Conservation (phyloP, 805 yeast genomes). For the Saccharomyces paradoxus region DNA sequence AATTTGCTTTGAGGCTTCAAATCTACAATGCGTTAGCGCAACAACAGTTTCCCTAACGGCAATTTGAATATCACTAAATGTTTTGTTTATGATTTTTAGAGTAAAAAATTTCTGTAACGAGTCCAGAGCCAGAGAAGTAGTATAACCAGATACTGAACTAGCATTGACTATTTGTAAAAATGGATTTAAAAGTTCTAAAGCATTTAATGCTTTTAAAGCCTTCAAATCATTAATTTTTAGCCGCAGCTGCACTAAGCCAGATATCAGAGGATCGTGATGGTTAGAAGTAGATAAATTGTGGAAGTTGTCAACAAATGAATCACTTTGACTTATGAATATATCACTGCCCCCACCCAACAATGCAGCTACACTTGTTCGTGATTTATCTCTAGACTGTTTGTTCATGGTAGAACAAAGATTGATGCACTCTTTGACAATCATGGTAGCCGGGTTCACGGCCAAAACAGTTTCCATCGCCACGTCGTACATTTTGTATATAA, state of each 20-base stretch:
- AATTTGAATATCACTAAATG: constrained; percentile 55
- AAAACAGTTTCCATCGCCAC: background rate
- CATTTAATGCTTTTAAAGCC: constrained; percentile 50
- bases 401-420: constrained; percentile 83
- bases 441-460: constrained; percentile 68
- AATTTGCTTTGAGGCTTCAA: constrained; percentile 88
- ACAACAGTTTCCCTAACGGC: constrained; percentile 36
- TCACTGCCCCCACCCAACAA: constrained; percentile 65
- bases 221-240: constrained; percentile 53
- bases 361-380: constrained; percentile 65
- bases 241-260: constrained; percentile 73
- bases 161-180: constrained; percentile 76
- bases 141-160: constrained; percentile 75
- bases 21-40: constrained; percentile 85
- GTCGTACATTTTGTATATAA: background rate
- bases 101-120: constrained; percentile 67
- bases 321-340: constrained; percentile 41
- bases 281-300: constrained; percentile 25
- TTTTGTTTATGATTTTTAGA: constrained; percentile 53
- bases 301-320: constrained; percentile 29
- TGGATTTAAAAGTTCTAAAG: constrained; percentile 73
- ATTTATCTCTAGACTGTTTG: constrained; percentile 64
- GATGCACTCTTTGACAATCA: constrained; percentile 83
- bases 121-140: constrained; percentile 72
- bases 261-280: constrained; percentile 49